Evolutionary conservation across 768 basidiomycete species (phyloP), one percentile per base, ranked within the genome.

Genomic region (Clathrus columnatus): DNA sequence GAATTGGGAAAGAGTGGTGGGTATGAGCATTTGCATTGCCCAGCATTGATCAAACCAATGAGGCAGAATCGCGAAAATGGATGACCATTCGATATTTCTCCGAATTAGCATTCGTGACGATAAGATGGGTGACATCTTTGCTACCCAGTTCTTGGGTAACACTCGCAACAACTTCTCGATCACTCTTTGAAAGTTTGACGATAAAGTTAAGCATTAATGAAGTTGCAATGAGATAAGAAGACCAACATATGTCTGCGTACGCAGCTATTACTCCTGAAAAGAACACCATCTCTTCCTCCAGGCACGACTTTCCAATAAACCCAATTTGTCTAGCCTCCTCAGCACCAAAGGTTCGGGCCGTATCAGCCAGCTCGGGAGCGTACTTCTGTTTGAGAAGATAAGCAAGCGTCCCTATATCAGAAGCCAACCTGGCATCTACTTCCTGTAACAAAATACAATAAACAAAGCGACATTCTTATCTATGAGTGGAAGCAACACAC

Each of bases 41-140:
- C 44, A 56, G 27, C 58, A 76, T 60, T 92, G 90, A 61, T 93
- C 88, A 57, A 93, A 93, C 92, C 93, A 96, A 59, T 93, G 89
- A 0, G 92, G 93, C 0, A 48, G 76, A 70, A 2, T 77, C 67
- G 50, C 80, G 76, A 66, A 78, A 83, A 59, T 84, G 80, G 59
- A 85, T 70, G 27, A 76, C 75, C 2, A 71, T 74, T 28, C 70
- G 65, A 55, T 79, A 83, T 64, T 82, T 83, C 26, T 72, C 66
- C 4, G 80, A 80, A 2, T 72, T 72, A 0, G 64, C 49, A 50
- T 72, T 69, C 29, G 84, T 68, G 27, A 82, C 81, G 61, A 94
- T 87, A 49, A 95, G 77, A 65, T 95, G 93, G 0, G 93, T 94
- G 20, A 91, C 85, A 56, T 95, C 92, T 56, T 79, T 84, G 0